Conservation (phyloP, 805 yeast species). For the Saccharomycopsis fermentans region DNA sequence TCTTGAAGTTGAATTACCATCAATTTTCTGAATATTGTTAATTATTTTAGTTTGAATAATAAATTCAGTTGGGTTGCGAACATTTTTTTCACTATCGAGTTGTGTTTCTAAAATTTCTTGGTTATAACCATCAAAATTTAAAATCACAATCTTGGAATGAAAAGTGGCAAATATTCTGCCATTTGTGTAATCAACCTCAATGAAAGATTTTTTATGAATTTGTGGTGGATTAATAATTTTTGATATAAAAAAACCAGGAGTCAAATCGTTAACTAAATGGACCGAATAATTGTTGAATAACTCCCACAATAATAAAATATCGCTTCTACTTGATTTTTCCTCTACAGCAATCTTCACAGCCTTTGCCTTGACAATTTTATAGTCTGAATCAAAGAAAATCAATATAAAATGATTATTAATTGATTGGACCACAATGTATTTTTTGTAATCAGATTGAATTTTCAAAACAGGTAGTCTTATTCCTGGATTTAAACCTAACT, state of each 20-base stretch:
- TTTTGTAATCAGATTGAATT: constrained; percentile 8
- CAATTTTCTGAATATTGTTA: constrained; percentile 5
- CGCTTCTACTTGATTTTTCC: neutral
- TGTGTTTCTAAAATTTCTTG: neutral
- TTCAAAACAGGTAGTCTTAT: constrained; percentile 12
- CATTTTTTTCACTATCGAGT: neutral
- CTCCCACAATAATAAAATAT: neutral
- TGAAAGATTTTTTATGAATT: neutral
- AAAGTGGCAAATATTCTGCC: constrained; percentile 4
- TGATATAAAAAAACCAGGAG: neutral
- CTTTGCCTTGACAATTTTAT: neutral
- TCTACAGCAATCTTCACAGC: neutral
- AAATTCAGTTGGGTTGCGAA: neutral
- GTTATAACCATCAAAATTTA: constrained; percentile 4
- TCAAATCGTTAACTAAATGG: neutral
- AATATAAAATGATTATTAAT: constrained; percentile 4
- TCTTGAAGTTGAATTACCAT: neutral
- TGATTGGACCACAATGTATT: constrained; percentile 8
- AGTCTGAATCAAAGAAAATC: neutral
- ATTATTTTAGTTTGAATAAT: constrained; percentile 10
- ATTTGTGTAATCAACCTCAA: constrained; percentile 13
- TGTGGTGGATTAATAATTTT: neutral
- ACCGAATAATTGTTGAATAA: constrained; percentile 1
- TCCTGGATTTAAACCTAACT: neutral
- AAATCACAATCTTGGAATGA: neutral